Conservation (phyloP, 352 stramenopile species). For the Aphanomyces stellatus region DNA sequence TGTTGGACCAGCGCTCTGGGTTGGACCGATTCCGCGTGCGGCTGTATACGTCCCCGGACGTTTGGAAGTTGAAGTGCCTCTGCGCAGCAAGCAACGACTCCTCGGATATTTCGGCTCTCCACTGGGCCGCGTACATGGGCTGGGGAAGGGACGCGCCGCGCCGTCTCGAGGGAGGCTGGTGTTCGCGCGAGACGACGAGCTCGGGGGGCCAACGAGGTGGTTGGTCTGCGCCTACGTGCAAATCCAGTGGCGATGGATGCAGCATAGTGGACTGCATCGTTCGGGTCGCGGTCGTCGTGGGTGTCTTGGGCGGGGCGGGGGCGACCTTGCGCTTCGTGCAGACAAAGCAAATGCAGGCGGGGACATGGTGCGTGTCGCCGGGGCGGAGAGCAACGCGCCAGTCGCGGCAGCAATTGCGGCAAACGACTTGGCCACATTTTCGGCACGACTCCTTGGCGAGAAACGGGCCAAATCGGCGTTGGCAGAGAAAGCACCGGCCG, state of each 20-base stretch:
- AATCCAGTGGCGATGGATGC: not conserved
- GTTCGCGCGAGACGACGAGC: not conserved
- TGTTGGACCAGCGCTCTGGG: no score
- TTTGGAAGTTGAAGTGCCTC: no score
- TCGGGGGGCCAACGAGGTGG: not conserved
- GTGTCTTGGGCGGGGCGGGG: not conserved
- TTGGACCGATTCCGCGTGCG: no score
- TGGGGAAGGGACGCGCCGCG: not conserved
- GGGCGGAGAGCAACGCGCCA: not conserved
- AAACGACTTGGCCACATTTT: conserved; percentile 11
- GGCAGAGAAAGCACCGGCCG: conserved; percentile 5
- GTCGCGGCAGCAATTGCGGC: not conserved
- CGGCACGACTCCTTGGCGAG: conserved; percentile 4
- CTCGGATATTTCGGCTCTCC: no score
- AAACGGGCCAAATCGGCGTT: not conserved
- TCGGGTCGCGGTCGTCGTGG: no score
- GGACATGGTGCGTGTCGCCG: not conserved
- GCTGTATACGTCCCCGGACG: no score
- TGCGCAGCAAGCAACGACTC: no score
- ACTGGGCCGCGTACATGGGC: no score
- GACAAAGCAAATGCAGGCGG: not conserved
- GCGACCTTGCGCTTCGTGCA: not conserved
- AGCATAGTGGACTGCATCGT: not conserved
- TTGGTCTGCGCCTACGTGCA: not conserved
- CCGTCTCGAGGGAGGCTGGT: not conserved